phyloP scores from a whole-genome alignment of 1,284 basidiomycete species.

The Microstroma glucosiphilum region DNA sequence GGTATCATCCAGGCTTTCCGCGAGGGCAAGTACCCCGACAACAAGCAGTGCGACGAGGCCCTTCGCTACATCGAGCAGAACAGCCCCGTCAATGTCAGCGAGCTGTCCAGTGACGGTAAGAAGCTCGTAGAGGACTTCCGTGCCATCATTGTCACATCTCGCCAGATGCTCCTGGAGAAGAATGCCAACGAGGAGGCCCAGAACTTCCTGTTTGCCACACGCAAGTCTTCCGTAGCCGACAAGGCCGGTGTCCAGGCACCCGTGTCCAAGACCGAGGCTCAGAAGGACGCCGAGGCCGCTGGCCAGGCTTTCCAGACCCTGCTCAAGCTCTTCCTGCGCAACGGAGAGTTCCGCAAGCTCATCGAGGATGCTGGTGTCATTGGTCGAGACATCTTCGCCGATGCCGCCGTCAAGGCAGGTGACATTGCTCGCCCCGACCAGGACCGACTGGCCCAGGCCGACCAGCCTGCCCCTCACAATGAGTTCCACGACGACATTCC shows the following conservation, averaged over 20 bases:
- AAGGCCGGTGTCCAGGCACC: slow-evolving; percentile 31
- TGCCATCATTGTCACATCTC: slow-evolving; percentile 18
- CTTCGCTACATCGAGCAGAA: slow-evolving; percentile 29
- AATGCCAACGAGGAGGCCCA: slow-evolving; percentile 44
- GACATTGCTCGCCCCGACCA: slow-evolving; percentile 64
- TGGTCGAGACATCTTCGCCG: slow-evolving; percentile 71
- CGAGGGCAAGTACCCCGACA: slow-evolving; percentile 44
- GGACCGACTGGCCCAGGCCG: slow-evolving; percentile 62
- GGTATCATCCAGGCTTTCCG: slow-evolving; percentile 46
- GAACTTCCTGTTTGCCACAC: slow-evolving; percentile 41
- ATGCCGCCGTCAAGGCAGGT: slow-evolving; percentile 69
- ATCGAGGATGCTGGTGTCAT: slow-evolving; percentile 42
- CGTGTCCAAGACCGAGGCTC: slow-evolving; percentile 28
- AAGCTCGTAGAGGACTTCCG: slow-evolving; percentile 42
- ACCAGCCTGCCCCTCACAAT: slow-evolving; percentile 58
- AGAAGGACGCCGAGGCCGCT: slow-evolving; percentile 43
- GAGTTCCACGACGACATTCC: slow-evolving; percentile 54
- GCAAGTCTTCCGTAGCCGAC: slow-evolving; percentile 30
- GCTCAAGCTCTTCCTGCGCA: slow-evolving; percentile 44
- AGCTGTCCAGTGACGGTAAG: slow-evolving; percentile 40
- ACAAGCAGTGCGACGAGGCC: slow-evolving; percentile 36
- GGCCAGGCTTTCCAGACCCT: slow-evolving; percentile 43
- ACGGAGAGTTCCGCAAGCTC: slow-evolving; percentile 42
- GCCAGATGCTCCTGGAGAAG: slow-evolving; percentile 43
- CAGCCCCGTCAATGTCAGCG: slow-evolving; percentile 35